These are phyloP conservation scores for Detonula confervacea DNA, from an alignment of 352 stramenopile genomes.

Conservation along the genomic window DNA sequence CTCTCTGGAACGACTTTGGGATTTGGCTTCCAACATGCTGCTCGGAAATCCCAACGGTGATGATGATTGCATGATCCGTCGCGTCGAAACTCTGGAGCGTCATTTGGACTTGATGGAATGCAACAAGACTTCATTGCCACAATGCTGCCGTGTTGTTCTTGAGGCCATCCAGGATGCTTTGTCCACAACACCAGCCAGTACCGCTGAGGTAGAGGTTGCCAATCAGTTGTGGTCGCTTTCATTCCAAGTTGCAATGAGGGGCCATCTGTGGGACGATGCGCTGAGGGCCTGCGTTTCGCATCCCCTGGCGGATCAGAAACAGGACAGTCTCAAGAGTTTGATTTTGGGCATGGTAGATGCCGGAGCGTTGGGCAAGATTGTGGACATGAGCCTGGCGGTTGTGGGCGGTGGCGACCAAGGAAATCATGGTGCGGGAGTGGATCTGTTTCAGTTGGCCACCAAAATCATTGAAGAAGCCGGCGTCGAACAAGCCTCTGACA, in stretches of 20 bases:
- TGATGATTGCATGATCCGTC: constrained; percentile 45
- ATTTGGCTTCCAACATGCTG: constrained; percentile 43
- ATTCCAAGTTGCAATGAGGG: constrained; percentile 63
- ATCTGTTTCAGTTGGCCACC: constrained; percentile 74
- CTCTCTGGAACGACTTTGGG: constrained; percentile 29
- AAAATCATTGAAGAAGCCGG: constrained; percentile 58
- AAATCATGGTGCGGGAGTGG: constrained; percentile 32
- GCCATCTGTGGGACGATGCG: constrained; percentile 68
- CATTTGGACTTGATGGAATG: constrained; percentile 28
- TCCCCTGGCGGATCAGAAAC: constrained; percentile 40
- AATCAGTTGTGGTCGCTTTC: constrained; percentile 52
- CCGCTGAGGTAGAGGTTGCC: constrained; percentile 48
- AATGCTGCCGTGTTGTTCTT: constrained; percentile 35
- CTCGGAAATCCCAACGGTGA: too few relatives aligned
- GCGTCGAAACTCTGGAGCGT: constrained; percentile 36
- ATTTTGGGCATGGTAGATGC: constrained; percentile 74
- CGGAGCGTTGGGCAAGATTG: constrained; percentile 63
- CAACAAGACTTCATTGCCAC: constrained; percentile 5
- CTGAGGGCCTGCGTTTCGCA: constrained; percentile 64
- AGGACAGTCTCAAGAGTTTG: constrained; percentile 61
- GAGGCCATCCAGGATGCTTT: constrained; percentile 42
- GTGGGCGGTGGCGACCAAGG: constrained; percentile 13
- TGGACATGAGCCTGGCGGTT: constrained; percentile 65
- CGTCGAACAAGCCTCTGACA: constrained; percentile 34
- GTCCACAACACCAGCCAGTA: constrained; percentile 20